Evolutionary conservation across 2,329 filamentous ascomycete species (phyloP).

Genomic region (Penicillium psychrosexuale): DNA sequence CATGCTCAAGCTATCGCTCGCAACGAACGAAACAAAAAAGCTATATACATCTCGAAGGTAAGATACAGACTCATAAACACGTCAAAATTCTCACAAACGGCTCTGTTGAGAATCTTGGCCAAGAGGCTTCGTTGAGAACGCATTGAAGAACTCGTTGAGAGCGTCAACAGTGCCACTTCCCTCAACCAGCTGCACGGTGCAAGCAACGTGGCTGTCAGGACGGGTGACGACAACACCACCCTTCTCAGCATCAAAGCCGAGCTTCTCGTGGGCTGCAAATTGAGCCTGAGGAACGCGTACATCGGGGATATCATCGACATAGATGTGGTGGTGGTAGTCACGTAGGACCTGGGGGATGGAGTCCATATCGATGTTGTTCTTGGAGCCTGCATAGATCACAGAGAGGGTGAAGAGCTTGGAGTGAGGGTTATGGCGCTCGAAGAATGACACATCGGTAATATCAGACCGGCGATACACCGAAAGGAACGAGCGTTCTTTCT

Average conservation of each 20-base stretch:
- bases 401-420: slow-evolving; percentile 76
- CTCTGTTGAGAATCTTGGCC: slow-evolving; percentile 35
- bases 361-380: slow-evolving; percentile 69
- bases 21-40: slow-evolving; percentile 16
- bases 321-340: slow-evolving; percentile 77
- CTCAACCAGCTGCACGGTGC: slow-evolving; percentile 69
- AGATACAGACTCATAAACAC: slow-evolving; percentile 15
- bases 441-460: slow-evolving; percentile 62
- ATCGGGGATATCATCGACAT: slow-evolving; percentile 80
- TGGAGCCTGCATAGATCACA: slow-evolving; percentile 67
- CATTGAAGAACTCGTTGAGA: slow-evolving; percentile 75
- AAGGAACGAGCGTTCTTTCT: slow-evolving; percentile 69
- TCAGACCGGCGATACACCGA: slow-evolving; percentile 62
- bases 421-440: slow-evolving; percentile 82
- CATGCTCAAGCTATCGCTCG: slow-evolving; percentile 26
- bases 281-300: slow-evolving; percentile 64
- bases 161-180: slow-evolving; percentile 76
- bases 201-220: slow-evolving; percentile 82
- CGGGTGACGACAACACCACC: slow-evolving; percentile 80
- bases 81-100: slow-evolving; percentile 28
- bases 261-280: slow-evolving; percentile 79
- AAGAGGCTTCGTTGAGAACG: slow-evolving; percentile 62
- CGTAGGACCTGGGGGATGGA: slow-evolving; percentile 68
- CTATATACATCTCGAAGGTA: slow-evolving; percentile 20
- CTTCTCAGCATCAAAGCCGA: slow-evolving; percentile 70